These are phyloP conservation scores for Evansstolkia leycettana DNA, from an alignment of 495 filamentous ascomycete species.

Conservation along the genomic window DNA sequence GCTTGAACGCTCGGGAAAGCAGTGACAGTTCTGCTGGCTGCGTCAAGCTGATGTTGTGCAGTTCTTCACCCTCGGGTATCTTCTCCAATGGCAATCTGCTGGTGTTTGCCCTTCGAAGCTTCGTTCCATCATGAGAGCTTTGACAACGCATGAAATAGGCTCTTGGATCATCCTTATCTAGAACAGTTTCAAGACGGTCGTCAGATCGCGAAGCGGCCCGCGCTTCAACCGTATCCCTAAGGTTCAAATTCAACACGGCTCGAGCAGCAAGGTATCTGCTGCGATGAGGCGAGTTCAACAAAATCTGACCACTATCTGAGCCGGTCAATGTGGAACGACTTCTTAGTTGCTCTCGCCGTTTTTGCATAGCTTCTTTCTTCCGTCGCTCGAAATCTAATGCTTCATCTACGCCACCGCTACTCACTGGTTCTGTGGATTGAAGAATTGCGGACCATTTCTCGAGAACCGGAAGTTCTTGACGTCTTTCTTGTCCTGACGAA, in stretches of 20 bases:
- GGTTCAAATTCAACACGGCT: conserved; percentile 11
- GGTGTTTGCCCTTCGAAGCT: conserved; percentile 12
- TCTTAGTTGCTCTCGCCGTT: conserved; percentile 10
- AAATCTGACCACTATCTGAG: conserved; percentile 1
- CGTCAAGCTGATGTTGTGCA: conserved; percentile 13
- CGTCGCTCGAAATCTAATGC: conserved; percentile 31
- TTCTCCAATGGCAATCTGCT: conserved; percentile 24
- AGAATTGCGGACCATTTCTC: conserved; percentile 28
- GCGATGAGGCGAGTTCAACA: conserved; percentile 16
- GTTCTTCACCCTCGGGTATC: conserved; percentile 17
- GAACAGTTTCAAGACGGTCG: too few relatives aligned
- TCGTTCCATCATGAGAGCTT: conserved; percentile 6
- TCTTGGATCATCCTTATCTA: conserved; percentile 22
- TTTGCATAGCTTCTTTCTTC: conserved; percentile 26
- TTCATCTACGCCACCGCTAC: conserved; percentile 16
- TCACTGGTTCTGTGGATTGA: conserved; percentile 10
- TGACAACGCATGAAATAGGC: conserved; percentile 24
- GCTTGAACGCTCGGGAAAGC: conserved; percentile 2
- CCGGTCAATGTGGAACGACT: conserved; percentile 1
- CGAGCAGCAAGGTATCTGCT: conserved; percentile 29
- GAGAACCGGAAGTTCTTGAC: conserved; percentile 23
- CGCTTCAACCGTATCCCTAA: too few relatives aligned
- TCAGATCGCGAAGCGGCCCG: too few relatives aligned
- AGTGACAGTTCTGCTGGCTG: conserved; percentile 4
- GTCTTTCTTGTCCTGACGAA: conserved; percentile 5